phyloP scores from a whole-genome alignment of 2,329 filamentous ascomycete species.

The Gyromitra esculenta region DNA sequence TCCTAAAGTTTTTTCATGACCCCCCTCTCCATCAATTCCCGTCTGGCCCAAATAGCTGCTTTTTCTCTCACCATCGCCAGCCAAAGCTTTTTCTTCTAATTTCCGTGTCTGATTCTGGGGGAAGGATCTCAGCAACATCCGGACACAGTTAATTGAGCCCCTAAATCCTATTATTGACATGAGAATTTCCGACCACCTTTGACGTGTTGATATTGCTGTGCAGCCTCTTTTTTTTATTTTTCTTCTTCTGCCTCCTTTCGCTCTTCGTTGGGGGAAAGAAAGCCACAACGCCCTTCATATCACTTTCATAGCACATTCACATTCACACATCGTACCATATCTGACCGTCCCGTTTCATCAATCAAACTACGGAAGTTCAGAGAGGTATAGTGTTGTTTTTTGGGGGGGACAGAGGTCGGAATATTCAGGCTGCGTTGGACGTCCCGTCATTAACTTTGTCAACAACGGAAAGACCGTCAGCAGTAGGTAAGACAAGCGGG shows the following conservation, averaged over 20 bases:
- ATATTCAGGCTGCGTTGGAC: conserved; percentile 42
- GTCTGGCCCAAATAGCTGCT: conserved; percentile 31
- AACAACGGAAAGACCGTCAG: conserved; percentile 40
- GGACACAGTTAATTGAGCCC: conserved; percentile 42
- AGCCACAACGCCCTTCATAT: conserved; percentile 34
- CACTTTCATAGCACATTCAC: not conserved
- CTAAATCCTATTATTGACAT: conserved; percentile 38
- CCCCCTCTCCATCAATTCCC: conserved; percentile 30
- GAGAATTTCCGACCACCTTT: conserved; percentile 28
- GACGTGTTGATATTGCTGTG: conserved; percentile 45
- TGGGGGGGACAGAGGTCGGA: conserved; percentile 15
- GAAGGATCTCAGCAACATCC: conserved; percentile 20
- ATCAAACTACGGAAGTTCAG: conserved; percentile 28
- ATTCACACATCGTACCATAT: conserved; percentile 27
- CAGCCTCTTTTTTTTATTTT: conserved; percentile 21
- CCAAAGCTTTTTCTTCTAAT: conserved; percentile 31
- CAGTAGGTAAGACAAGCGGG: conserved; percentile 52
- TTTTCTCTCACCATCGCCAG: conserved; percentile 34
- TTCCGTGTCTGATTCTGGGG: conserved; percentile 19
- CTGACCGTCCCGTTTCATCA: conserved; percentile 39
- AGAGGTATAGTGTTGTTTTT: conserved; percentile 23
- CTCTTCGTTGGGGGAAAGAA: conserved; percentile 39
- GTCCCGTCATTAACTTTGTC: conserved; percentile 26
- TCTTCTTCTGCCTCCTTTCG: conserved; percentile 19
- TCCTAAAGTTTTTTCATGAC: conserved; percentile 28